A percentile compares a stretch with the other conserved stretches of the same genome.
Conservation (phyloP, 306 rosid genomes). For the Morella rubra region DNA sequence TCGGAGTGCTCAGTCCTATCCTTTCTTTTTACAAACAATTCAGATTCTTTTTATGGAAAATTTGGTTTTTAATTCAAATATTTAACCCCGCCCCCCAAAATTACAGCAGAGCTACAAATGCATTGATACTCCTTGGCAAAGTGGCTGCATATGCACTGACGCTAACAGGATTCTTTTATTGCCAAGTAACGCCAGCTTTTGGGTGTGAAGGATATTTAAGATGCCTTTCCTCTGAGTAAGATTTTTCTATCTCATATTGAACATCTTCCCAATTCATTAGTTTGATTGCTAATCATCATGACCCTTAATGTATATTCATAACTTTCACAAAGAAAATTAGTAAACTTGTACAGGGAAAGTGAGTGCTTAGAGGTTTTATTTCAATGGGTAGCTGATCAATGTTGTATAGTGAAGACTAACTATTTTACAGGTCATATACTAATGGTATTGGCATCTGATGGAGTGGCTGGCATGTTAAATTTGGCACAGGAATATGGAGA, state of each 20-base stretch:
- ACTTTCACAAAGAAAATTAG: background rate
- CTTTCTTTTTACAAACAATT: background rate
- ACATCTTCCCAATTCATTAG: background rate
- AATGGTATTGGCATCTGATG: background rate
- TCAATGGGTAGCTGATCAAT: background rate
- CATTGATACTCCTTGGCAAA: conserved; percentile 63
- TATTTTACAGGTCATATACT: background rate
- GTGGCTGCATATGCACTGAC: conserved; percentile 71
- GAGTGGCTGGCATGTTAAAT: conserved; percentile 10
- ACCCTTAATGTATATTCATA: background rate
- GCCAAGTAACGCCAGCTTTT: conserved; percentile 53
- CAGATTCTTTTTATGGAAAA: background rate
- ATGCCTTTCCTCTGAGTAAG: conserved; percentile 64
- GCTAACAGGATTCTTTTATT: conserved; percentile 75
- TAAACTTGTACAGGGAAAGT: background rate
- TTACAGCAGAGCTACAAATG: conserved; percentile 80
- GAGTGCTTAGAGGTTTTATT: background rate
- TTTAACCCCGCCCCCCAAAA: background rate
- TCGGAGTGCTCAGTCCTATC: conserved; percentile 8
- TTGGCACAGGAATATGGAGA: conserved; percentile 53
- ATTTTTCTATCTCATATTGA: background rate
- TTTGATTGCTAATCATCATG: background rate
- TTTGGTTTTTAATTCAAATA: background rate
- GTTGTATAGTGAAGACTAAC: background rate
- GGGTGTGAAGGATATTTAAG: conserved; percentile 36